Evolutionary conservation across 768 basidiomycete species (phyloP), one percentile per base, ranked within the genome.

Genomic region (Trametes villosa): DNA sequence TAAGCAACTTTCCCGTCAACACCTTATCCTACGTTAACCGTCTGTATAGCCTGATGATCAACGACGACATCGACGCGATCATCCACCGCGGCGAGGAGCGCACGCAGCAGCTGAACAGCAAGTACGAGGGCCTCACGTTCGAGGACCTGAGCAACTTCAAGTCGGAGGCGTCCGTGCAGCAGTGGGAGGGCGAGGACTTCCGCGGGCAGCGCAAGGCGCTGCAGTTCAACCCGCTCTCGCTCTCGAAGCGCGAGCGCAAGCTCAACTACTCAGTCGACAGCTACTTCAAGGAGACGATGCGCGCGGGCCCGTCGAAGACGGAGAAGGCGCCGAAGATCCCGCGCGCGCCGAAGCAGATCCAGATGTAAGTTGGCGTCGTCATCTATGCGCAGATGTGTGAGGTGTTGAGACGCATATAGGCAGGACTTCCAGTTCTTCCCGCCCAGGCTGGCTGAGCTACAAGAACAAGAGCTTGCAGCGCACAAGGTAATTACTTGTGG

Each of bases 381-480:
- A 56, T 3, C 18, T 18, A 15, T 18, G 26, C 17, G 8, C 22
- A 0, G 61, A 42, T 33, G 9, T n/a, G 44, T 67, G 36, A 53
- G 6, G 3, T 24, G 12, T 36, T 54, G 29, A 57, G 38, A 36
- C 20, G 3, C 31, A 46, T 20, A 26, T 67, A 95, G 92, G 64
- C 90, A 95, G 75, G 96, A 97, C 73, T 96, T 94, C 82, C 96
- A 99, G 70, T 98, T 99, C 81, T 98, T 92, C 78, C 91, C 95
- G 8, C 84, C 87, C 0, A 81, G 88, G 53, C 75, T 98, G 12
- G 81, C 86, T 4, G 86, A 86, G 67, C 77, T 98, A 27, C 95
- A 98, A 70, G 93, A 96, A 67, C 83, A 87, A 56, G 96, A 98
- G 73, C 77, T 90, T 20, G 88, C 88, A 0, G 91, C 87, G 12